Conservation (phyloP, 1,139 yeast genomes). For the Meyerozyma guilliermondii region DNA sequence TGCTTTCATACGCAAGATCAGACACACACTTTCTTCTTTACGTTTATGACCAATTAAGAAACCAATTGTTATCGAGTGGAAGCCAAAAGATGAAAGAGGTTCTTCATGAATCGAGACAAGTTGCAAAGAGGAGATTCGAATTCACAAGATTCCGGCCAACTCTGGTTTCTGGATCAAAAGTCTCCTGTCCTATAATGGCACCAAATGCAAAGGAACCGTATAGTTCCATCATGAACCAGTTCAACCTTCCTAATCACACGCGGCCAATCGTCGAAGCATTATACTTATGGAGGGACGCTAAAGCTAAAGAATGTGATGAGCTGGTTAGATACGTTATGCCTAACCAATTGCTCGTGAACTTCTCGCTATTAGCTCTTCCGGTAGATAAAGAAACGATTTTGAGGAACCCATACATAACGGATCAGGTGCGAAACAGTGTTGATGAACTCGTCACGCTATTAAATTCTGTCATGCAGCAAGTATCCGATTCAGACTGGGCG, state of each 20-base stretch:
- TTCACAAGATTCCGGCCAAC: slow-evolving; percentile 58
- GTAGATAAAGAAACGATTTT: slow-evolving; percentile 55
- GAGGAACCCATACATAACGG: slow-evolving; percentile 45
- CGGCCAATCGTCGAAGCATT: slow-evolving; percentile 55
- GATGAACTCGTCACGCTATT: slow-evolving; percentile 48
- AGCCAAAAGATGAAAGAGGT: slow-evolving; percentile 54
- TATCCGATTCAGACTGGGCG: not conserved
- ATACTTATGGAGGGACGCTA: slow-evolving; percentile 76
- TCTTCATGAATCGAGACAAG: slow-evolving; percentile 69
- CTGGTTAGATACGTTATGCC: slow-evolving; percentile 81
- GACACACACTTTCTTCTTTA: slow-evolving; percentile 89
- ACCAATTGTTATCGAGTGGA: slow-evolving; percentile 46
- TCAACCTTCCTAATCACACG: slow-evolving; percentile 56
- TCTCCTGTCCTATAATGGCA: slow-evolving; percentile 47
- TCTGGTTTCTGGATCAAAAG: slow-evolving; percentile 19
- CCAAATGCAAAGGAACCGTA: slow-evolving; percentile 51
- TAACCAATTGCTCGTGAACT: slow-evolving; percentile 64
- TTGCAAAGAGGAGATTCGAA: slow-evolving; percentile 80
- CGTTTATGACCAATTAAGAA: slow-evolving; percentile 72
- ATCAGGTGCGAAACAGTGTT: slow-evolving; percentile 54
- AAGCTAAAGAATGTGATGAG: slow-evolving; percentile 78
- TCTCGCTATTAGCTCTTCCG: slow-evolving; percentile 54
- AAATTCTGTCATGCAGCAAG: not conserved
- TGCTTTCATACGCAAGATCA: slow-evolving; percentile 86
- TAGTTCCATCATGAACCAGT: slow-evolving; percentile 55